Conservation (phyloP, 129 eudicot genomes). For the Saposhnikovia divaricata region DNA sequence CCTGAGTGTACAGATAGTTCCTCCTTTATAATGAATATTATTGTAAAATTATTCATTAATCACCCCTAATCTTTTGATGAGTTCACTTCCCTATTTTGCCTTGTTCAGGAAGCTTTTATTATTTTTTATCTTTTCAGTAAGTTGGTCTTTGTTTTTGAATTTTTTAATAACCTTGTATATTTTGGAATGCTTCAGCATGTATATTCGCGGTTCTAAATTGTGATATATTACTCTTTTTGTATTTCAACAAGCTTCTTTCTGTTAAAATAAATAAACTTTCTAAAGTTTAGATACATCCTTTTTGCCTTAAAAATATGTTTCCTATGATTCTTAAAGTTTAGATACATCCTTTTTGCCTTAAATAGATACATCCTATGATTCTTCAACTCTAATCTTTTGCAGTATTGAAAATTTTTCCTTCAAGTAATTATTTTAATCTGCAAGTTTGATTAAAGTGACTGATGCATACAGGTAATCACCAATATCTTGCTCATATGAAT, state of each 20-base stretch:
- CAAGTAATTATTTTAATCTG: not conserved
- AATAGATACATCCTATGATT: not conserved
- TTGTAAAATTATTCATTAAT: not conserved
- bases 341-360: not conserved
- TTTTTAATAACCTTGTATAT: not conserved
- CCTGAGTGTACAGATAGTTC: not conserved
- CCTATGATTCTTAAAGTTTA: not conserved
- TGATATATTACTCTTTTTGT: not conserved
- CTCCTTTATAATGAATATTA: not conserved
- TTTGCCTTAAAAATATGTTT: not conserved
- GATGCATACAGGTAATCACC: constrained; percentile 12
- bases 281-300: not conserved
- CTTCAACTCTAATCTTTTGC: not conserved
- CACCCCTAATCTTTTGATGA: not conserved
- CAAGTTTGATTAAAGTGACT: constrained; percentile 2
- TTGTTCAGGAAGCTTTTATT: not conserved
- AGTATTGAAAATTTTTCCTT: not conserved
- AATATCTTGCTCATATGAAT: not conserved
- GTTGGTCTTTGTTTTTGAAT: not conserved
- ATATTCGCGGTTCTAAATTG: not conserved
- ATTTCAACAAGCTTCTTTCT: not conserved
- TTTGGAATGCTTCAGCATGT: not conserved
- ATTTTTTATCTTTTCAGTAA: not conserved
- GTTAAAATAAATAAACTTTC: not conserved
- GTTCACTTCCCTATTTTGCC: not conserved